A percentile compares a stretch with the other conserved stretches of the same genome.
Conservation (phyloP, 257 asterid genomes). For the Salvia splendens region DNA sequence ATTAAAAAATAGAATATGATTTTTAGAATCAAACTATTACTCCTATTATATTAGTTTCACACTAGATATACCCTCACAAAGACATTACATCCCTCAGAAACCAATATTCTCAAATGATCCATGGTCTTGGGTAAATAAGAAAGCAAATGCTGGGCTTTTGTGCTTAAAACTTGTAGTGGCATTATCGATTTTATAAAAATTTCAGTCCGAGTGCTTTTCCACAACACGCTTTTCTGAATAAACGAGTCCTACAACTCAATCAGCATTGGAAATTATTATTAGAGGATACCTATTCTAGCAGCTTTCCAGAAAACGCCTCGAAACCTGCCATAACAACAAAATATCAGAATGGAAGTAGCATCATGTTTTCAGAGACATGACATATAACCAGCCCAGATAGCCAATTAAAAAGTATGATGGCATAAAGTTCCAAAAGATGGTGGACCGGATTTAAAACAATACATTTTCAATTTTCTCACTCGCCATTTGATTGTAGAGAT, state of each 20-base stretch:
- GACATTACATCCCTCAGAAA: constrained; percentile 1
- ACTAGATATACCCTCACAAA: constrained; percentile 11
- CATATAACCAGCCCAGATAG: not conserved
- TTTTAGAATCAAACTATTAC: constrained; percentile 2
- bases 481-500: constrained; percentile 5
- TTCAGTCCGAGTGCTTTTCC: constrained; percentile 3
- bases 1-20: not conserved
- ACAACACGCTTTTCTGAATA: constrained; percentile 18
- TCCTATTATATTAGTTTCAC: constrained; percentile 1
- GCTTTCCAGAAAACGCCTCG: constrained; percentile 67
- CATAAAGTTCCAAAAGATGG: not conserved
- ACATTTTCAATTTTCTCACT: not conserved
- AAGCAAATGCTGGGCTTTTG: constrained; percentile 2
- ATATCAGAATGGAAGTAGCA: constrained; percentile 24
- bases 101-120: not conserved
- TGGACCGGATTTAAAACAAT: constrained; percentile 17
- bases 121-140: constrained; percentile 17
- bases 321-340: constrained; percentile 44
- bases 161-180: constrained; percentile 1
- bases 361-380: not conserved
- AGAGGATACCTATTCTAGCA: constrained; percentile 56
- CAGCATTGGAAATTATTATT: constrained; percentile 3
- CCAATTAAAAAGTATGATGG: not conserved
- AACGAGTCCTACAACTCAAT: constrained; percentile 12
- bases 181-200: not conserved